A percentile compares a stretch with the other conserved stretches of the same genome.
Evolutionary conservation across 495 filamentous ascomycete genomes (phyloP).

Genomic region (Lasiosphaeria hispida): DNA sequence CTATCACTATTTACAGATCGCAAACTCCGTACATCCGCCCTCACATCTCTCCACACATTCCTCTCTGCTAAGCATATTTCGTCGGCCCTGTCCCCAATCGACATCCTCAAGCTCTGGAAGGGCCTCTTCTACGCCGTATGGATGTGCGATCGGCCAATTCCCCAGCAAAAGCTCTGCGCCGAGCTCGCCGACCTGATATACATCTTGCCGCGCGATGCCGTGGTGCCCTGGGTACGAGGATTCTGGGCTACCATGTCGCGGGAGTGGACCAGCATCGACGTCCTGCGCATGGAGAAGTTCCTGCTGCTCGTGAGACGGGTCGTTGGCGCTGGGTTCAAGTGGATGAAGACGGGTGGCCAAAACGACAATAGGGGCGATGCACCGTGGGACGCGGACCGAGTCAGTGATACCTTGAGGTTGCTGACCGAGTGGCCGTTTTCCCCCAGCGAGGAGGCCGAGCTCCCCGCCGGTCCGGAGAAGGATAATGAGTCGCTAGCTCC

Average conservation of each 20-base stretch:
- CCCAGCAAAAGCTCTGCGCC: conserved; percentile 78
- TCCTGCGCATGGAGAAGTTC: conserved; percentile 89
- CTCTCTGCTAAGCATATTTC: conserved; percentile 60
- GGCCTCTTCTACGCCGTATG: conserved; percentile 95
- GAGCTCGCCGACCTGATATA: conserved; percentile 73
- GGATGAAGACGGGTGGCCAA: conserved; percentile 41
- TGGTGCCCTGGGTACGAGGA: conserved; percentile 63
- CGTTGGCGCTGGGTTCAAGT: conserved; percentile 63
- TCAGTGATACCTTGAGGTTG: conserved; percentile 39
- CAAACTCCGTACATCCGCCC: conserved; percentile 74
- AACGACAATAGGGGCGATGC: conserved; percentile 14
- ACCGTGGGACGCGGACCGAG: conserved; percentile 32
- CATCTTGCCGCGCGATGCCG: conserved; percentile 59
- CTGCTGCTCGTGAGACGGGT: conserved; percentile 78
- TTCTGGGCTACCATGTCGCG: conserved; percentile 89
- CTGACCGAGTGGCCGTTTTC: conserved; percentile 46
- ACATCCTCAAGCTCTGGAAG: conserved; percentile 92
- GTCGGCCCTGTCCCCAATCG: conserved; percentile 61
- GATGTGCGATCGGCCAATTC: conserved; percentile 85
- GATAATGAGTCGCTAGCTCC: conserved; percentile 33
- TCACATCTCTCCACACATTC: conserved; percentile 75
- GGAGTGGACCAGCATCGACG: conserved; percentile 81
- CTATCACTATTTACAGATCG: conserved; percentile 55
- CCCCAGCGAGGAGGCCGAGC: conserved; percentile 35
- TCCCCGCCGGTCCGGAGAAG: not conserved